Evolutionary conservation across 164 flowering plant genomes (phyloP).

Genomic region (Vitis rotundifolia): DNA sequence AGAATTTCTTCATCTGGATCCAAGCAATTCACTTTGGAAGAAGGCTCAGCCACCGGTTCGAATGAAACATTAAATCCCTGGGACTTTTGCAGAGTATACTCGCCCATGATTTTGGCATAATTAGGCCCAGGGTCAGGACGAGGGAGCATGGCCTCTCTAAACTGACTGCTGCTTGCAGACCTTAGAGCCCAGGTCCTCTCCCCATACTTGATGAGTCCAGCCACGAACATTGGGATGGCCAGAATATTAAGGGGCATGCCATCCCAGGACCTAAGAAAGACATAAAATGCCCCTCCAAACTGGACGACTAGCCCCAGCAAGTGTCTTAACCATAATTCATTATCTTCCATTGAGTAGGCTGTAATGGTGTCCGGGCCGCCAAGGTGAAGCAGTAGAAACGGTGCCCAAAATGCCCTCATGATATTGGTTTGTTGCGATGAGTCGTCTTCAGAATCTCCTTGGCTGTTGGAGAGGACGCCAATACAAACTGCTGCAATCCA

Average conservation of each 20-base stretch:
- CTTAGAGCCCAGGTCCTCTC: conserved; percentile 18
- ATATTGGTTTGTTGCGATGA: not conserved
- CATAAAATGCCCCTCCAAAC: not conserved
- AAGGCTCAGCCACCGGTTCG: not conserved
- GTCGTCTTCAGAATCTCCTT: not conserved
- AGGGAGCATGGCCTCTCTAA: conserved; percentile 11
- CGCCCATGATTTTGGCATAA: conserved; percentile 20
- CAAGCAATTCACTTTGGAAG: not conserved
- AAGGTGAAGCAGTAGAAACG: not conserved
- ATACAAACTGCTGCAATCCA: not conserved
- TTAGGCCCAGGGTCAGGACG: conserved; percentile 20
- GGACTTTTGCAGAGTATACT: not conserved
- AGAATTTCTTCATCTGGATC: not conserved
- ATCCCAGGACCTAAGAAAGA: not conserved
- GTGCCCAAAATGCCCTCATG: not conserved
- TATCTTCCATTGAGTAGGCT: not conserved
- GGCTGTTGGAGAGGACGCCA: not conserved
- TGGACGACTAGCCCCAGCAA: not conserved
- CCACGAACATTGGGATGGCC: conserved; percentile 5
- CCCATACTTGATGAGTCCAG: conserved; percentile 18
- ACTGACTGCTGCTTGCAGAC: conserved; percentile 13
- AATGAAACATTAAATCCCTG: not conserved
- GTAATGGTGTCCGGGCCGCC: not conserved
- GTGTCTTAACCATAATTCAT: not conserved
- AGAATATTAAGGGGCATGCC: not conserved